Base-by-base conservation (phyloP, 805 yeast genomes). In the Candida ovalis region DNA sequence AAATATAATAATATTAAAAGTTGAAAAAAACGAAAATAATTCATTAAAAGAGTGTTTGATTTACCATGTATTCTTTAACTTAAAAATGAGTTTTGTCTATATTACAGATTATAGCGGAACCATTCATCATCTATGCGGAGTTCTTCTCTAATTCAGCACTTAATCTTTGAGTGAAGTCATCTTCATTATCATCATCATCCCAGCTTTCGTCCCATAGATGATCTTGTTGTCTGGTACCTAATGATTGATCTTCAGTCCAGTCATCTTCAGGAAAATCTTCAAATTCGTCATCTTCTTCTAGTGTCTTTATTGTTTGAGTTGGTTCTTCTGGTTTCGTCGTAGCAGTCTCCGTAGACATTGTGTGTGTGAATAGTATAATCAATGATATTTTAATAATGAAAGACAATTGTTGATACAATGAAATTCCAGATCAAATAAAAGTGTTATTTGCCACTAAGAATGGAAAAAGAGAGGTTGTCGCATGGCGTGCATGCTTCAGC, bases 261-360 rank as follows among this genome's bases (percentile, higher is more conserved):
- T 85, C 76, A 62, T 90, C 96, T 47, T 81, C 89, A 15, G 96
- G 97, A 73, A 92, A 92, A 64, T 92, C 98, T 71, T 92, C 98
- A 63, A 92, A 92, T 67, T 91, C 97, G 64, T 92, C 98, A 62
- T 92, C 97, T 59, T 92, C 97, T 64, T 92, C 98, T 43, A 92
- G 72, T 2, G 95, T 80, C 60, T 84, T 87, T 62, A 86, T 73
- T 39, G 67, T 55, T 41, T 54, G 52, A 32, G 52, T 24, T 40
- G 55, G 55, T 43, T 56, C 55, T 32, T 54, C 55, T n/a, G 48
- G 49, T 15, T 46, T 40, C 28, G 43, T 37, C 19, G 46, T 46
- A 36, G 53, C 56, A 22, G 43, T 43, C 10, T 52, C 55, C 9
- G 56, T 30, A 9, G 46, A 48, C 38, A 35, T 35, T 35, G 6